These are phyloP conservation scores for Phoma sp. DNA, from an alignment of 2,329 filamentous ascomycete species.

Conservation along the genomic window DNA sequence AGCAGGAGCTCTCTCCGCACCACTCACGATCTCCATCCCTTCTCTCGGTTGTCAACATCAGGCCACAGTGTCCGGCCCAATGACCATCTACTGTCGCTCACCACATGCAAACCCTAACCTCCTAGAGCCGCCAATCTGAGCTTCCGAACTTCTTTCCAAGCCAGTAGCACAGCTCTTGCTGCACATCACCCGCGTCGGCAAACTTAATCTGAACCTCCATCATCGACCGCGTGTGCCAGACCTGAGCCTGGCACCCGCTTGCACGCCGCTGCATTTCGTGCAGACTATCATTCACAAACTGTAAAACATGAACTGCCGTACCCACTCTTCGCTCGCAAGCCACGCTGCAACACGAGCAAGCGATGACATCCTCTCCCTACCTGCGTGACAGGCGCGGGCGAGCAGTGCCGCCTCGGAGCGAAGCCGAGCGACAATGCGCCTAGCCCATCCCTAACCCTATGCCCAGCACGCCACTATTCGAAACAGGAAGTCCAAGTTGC, in stretches of 20 bases:
- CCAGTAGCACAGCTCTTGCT: slow-evolving; percentile 5
- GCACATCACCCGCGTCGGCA: slow-evolving; percentile 16
- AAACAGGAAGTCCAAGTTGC: neutral
- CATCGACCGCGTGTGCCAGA: neutral
- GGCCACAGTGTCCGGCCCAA: neutral
- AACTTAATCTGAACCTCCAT: slow-evolving; percentile 19
- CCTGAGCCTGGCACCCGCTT: slow-evolving; percentile 2
- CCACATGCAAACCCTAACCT: slow-evolving; percentile 7
- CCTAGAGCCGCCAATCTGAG: neutral
- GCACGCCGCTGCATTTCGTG: no score
- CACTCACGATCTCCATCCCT: slow-evolving; percentile 1
- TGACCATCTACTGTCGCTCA: neutral
- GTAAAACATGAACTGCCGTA: neutral
- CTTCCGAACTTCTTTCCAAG: neutral
- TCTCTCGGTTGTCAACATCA: neutral
- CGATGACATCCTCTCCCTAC: neutral
- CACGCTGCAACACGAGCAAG: neutral
- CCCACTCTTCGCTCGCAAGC: neutral
- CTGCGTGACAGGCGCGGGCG: neutral
- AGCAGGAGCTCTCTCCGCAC: slow-evolving; percentile 8
- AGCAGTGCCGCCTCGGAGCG: neutral
- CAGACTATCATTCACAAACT: neutral
- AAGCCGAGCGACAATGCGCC: neutral
- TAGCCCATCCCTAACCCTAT: no score
- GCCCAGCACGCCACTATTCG: neutral